phyloP scores from a whole-genome alignment of 1,284 basidiomycete genomes.

The Agroathelia rolfsii region DNA sequence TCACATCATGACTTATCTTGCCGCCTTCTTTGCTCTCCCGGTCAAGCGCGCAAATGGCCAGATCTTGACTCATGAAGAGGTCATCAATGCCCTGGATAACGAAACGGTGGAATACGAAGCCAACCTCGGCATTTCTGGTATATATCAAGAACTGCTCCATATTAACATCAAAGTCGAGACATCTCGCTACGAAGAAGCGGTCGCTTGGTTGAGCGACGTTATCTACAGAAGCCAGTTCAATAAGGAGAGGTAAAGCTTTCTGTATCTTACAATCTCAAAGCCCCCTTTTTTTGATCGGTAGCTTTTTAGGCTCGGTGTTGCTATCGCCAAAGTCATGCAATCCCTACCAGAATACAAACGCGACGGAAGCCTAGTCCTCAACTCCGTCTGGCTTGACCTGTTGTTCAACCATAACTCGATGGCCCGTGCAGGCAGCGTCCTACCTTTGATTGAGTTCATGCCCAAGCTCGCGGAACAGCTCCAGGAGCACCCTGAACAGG shows the following conservation, averaged over 20 bases:
- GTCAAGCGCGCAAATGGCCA: constrained; percentile 66
- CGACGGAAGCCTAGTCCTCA: constrained; percentile 75
- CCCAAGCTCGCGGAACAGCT: constrained; percentile 70
- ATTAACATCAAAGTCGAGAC: constrained; percentile 82
- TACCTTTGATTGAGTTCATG: constrained; percentile 72
- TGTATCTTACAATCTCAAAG: too few relatives aligned
- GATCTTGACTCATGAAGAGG: constrained; percentile 76
- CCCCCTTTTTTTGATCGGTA: constrained; percentile 2
- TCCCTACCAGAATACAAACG: constrained; percentile 91
- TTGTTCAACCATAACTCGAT: constrained; percentile 71
- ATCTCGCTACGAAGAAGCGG: constrained; percentile 70
- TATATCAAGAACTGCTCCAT: constrained; percentile 70
- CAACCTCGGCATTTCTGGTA: constrained; percentile 57
- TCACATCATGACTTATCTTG: constrained; percentile 76
- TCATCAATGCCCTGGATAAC: constrained; percentile 84
- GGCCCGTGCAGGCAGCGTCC: constrained; percentile 59
- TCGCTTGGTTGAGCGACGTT: constrained; percentile 86
- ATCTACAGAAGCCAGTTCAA: constrained; percentile 79
- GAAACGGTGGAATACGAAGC: constrained; percentile 86
- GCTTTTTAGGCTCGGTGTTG: constrained; percentile 64
- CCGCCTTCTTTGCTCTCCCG: constrained; percentile 86
- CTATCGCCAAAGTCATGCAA: constrained; percentile 84
- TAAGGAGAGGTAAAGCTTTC: constrained; percentile 58
- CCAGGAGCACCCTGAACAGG: constrained; percentile 63
- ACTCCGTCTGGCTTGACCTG: constrained; percentile 62